A percentile compares a stretch with the other conserved stretches of the same genome.
phyloP scores from a whole-genome alignment of 768 basidiomycete species.

The Sporobolomyces roseus region DNA sequence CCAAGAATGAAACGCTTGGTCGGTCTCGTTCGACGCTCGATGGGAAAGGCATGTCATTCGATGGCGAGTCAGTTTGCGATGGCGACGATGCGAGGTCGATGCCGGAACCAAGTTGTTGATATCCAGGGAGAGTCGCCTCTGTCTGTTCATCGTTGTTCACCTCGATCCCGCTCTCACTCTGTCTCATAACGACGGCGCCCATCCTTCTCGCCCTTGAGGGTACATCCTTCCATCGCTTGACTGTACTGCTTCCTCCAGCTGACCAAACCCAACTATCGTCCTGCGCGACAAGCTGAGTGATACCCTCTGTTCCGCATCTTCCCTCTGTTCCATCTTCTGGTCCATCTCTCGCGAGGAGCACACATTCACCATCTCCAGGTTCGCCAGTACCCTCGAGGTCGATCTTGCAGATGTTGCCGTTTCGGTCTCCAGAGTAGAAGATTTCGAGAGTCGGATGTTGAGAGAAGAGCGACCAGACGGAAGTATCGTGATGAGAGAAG shows the following conservation, averaged over 20 bases:
- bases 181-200: background rate
- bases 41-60: background rate
- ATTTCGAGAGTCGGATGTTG: conserved; percentile 76
- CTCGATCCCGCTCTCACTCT: conserved; percentile 8
- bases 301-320: conserved; percentile 52
- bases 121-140: background rate
- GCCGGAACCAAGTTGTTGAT: background rate
- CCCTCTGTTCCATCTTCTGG: conserved; percentile 56
- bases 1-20: conserved; percentile 33
- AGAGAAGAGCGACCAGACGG: conserved; percentile 86
- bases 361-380: conserved; percentile 82
- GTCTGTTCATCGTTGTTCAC: background rate
- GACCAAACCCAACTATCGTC: conserved; percentile 88
- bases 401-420: conserved; percentile 84
- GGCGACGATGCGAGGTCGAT: background rate
- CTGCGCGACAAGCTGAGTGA: conserved; percentile 76
- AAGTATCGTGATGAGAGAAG: conserved; percentile 80
- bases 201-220: conserved; percentile 50
- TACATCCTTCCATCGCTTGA: conserved; percentile 73
- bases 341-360: conserved; percentile 62
- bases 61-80: conserved; percentile 5
- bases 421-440: conserved; percentile 92
- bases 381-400: conserved; percentile 79
- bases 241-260: conserved; percentile 72
- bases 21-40: conserved; percentile 17